Conservation (phyloP, 2,329 filamentous ascomycete species). For the Alternaria consortialis region DNA sequence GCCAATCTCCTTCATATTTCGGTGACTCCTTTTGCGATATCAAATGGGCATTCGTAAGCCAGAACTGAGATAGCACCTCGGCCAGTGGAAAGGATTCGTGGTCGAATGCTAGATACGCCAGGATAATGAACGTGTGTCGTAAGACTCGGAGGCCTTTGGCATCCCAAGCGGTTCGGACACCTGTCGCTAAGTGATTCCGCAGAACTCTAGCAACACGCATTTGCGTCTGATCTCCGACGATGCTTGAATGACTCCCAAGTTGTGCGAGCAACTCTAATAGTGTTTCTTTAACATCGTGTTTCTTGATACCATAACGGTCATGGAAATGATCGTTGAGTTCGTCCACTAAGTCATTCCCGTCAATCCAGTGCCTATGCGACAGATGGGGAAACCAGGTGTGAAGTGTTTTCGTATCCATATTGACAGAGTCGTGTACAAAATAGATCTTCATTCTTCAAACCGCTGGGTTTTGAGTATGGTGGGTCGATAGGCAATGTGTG, state of each 20-base stretch:
- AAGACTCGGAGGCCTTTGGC: neutral
- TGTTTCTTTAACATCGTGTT: neutral
- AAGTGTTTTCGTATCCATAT: neutral
- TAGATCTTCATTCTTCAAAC: neutral
- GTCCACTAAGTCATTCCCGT: neutral
- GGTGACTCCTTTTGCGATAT: neutral
- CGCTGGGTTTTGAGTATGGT: neutral
- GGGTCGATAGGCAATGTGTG: neutral
- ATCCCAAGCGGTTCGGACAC: neutral
- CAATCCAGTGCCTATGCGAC: neutral
- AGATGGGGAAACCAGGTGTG: neutral
- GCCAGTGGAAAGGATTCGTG: neutral
- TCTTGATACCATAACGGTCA: neutral
- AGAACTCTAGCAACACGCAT: neutral
- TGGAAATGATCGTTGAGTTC: neutral
- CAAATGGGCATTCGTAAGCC: neutral
- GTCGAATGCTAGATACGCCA: neutral
- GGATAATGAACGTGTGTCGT: neutral
- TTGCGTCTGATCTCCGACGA: neutral
- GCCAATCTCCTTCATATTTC: neutral
- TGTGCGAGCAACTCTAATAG: neutral
- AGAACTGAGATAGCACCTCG: neutral
- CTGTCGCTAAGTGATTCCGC: neutral
- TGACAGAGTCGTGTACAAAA: neutral
- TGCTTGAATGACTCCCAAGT: neutral